Evolutionary conservation across 192 early-diverging fungal species (phyloP), one percentile per base, ranked within the genome.

Genomic region (Paraglomus brasilianum): DNA sequence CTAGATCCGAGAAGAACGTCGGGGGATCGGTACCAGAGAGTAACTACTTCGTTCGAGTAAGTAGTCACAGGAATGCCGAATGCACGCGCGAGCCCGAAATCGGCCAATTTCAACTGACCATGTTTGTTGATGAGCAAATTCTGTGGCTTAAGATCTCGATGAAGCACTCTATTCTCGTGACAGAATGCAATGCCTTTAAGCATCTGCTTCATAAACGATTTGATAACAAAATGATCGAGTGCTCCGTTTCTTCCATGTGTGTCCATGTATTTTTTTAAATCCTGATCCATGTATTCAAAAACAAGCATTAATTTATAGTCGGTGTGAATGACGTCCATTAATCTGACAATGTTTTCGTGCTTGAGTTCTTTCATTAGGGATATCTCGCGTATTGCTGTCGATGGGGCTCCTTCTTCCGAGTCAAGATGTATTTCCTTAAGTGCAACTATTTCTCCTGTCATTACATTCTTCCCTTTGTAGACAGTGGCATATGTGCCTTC

Each of bases 1-100:
- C 93, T 86, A 47, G 95, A 97, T 13, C 96, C 96, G 40, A 98
- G 83, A 11, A 98, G 83, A n/a, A 98, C 93, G 78, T 98, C 95
- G 1, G 94, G 95, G 14, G 95, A 79, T 70, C 96, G 87, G 74
- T 98, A 98, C 96, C 96, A 98, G 43, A 98, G 84, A 10, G 96
- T 98, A 39, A 98, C 96, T 19, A 98, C 96, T 78, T 98, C 96
- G 78, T 97, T 95, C 21, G 94, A 95, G 72, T 95, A 98, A 24
- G 95, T 95, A 75, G 94, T 90, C 64, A 93, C 91, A 11, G 92
- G 91, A 66, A 93, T 90, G 17, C 92, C 92, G 77, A 90, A 89
- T 6, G 89, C 88, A 69, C 91, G 83, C 10, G 91, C 91, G 40
- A 93, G 79, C n/a, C 90, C 90, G 78, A 93, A 91, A 80, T 91